Percentiles rank a stretch among this genome's conserved stretches.
phyloP scores from a whole-genome alignment of 768 basidiomycete genomes.

The Panaeolus papilionaceus region DNA sequence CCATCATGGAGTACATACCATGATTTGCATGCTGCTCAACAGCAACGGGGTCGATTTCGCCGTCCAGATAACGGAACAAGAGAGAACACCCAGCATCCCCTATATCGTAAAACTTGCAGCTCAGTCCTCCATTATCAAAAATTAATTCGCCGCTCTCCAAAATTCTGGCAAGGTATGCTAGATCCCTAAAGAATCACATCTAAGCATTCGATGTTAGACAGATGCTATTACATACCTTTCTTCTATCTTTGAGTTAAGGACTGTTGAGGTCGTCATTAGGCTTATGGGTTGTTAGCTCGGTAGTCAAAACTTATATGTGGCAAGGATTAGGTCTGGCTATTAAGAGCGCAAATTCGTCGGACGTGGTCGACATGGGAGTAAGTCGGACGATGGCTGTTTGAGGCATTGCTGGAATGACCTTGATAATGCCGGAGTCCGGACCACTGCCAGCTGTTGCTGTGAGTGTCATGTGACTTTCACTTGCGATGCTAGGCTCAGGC shows the following conservation, averaged over 20 bases:
- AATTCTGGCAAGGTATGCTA: neutral
- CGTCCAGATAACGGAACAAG: constrained; percentile 1
- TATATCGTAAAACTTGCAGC: constrained; percentile 1
- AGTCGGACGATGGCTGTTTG: neutral
- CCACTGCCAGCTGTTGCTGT: no score
- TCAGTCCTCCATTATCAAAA: neutral
- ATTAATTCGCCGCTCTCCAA: neutral
- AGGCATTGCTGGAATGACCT: neutral
- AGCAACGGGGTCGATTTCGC: neutral
- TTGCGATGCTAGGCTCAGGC: no score
- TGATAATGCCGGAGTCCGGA: no score
- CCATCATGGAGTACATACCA: no score
- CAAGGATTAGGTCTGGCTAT: neutral
- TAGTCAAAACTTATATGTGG: neutral
- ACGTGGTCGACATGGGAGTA: constrained; percentile 1
- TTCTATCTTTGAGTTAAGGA: neutral
- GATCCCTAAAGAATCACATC: neutral
- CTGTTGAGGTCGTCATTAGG: neutral
- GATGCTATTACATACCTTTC: neutral
- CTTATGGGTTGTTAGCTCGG: neutral
- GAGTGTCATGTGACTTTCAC: no score
- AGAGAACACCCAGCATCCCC: constrained; percentile 1
- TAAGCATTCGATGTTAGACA: neutral
- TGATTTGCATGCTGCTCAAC: neutral
- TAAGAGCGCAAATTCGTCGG: neutral